These are phyloP conservation scores for Pyronema domesticum DNA, from an alignment of 495 filamentous ascomycete species.

Conservation along the genomic window DNA sequence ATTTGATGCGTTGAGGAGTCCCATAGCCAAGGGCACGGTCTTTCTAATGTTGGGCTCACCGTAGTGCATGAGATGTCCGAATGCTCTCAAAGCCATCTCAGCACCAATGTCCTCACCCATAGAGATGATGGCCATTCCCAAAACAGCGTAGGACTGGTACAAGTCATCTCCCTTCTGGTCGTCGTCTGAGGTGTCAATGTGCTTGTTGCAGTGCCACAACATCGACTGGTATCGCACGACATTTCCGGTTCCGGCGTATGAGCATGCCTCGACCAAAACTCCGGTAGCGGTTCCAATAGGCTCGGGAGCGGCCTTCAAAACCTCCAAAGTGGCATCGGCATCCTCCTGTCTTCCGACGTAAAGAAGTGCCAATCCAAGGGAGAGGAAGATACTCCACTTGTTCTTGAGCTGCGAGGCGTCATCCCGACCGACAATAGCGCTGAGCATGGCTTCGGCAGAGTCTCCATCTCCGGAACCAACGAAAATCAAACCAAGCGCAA, in stretches of 20 bases:
- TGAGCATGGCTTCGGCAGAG: slow-evolving; percentile 73
- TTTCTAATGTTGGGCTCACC: slow-evolving; percentile 92
- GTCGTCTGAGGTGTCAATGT: slow-evolving; percentile 77
- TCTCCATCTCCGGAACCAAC: slow-evolving; percentile 81
- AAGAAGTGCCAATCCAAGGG: slow-evolving; percentile 77
- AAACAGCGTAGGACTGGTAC: slow-evolving; percentile 84
- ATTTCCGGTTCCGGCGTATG: slow-evolving; percentile 92
- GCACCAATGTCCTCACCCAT: slow-evolving; percentile 98
- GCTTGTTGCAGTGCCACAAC: slow-evolving; percentile 90
- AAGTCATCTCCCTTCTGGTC: slow-evolving; percentile 87
- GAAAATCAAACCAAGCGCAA: slow-evolving; percentile 77
- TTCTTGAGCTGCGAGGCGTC: slow-evolving; percentile 83
- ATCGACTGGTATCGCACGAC: slow-evolving; percentile 93
- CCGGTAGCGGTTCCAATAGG: slow-evolving; percentile 82
- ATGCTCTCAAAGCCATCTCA: slow-evolving; percentile 95
- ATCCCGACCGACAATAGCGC: slow-evolving; percentile 46
- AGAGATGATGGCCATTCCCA: slow-evolving; percentile 81
- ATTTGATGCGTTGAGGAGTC: slow-evolving; percentile 86
- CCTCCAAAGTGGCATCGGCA: slow-evolving; percentile 86
- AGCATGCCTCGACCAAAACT: slow-evolving; percentile 85
- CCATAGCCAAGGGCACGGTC: slow-evolving; percentile 94
- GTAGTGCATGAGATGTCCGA: slow-evolving; percentile 98
- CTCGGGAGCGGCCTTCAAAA: slow-evolving; percentile 85
- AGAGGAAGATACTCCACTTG: slow-evolving; percentile 96
- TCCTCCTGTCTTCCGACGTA: slow-evolving; percentile 96